phyloP scores from a whole-genome alignment of 139 green algal genomes.

The Auxenochlorella protothecoides region DNA sequence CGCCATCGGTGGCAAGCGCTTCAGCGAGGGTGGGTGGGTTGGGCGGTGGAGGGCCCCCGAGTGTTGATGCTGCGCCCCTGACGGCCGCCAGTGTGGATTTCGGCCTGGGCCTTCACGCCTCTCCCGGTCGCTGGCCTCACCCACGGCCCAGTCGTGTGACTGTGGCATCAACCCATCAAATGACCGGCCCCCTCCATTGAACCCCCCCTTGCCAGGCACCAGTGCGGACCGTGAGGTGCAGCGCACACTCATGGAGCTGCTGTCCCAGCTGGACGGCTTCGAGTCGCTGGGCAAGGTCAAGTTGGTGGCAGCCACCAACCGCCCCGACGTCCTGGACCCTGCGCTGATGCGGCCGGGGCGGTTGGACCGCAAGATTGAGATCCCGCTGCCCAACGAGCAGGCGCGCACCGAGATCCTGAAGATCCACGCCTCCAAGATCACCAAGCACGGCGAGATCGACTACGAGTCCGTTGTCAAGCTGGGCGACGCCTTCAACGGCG shows the following conservation, averaged over 20 bases:
- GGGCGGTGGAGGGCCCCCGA: no score
- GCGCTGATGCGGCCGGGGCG: slow-evolving; percentile 90
- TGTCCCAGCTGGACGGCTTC: slow-evolving; percentile 98
- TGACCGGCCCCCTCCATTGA: no score
- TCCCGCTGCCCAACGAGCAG: slow-evolving; percentile 97
- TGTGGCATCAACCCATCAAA: no score
- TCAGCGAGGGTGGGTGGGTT: slow-evolving; percentile 60
- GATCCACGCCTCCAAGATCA: slow-evolving; percentile 88
- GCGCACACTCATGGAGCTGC: slow-evolving; percentile 98
- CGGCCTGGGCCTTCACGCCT: no score
- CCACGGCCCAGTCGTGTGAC: no score
- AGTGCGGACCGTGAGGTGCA: slow-evolving; percentile 97
- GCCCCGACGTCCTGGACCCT: slow-evolving; percentile 94
- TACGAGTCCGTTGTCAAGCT: slow-evolving; percentile 97
- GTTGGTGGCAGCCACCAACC: slow-evolving; percentile 92
- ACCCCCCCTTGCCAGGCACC: slow-evolving; percentile 48
- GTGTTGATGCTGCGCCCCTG: no score
- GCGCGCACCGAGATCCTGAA: slow-evolving; percentile 96
- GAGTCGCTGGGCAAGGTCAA: slow-evolving; percentile 93
- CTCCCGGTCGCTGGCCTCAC: no score
- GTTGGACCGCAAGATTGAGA: slow-evolving; percentile 98
- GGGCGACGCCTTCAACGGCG: slow-evolving; percentile 95
- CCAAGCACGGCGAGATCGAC: slow-evolving; percentile 98
- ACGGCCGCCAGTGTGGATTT: no score
- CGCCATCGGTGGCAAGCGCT: slow-evolving; percentile 92